Percentiles rank a stretch among this genome's conserved stretches.
Evolutionary conservation across 139 green algal genomes (phyloP).

Genomic region (Auxenochlorella pyrenoidosa): DNA sequence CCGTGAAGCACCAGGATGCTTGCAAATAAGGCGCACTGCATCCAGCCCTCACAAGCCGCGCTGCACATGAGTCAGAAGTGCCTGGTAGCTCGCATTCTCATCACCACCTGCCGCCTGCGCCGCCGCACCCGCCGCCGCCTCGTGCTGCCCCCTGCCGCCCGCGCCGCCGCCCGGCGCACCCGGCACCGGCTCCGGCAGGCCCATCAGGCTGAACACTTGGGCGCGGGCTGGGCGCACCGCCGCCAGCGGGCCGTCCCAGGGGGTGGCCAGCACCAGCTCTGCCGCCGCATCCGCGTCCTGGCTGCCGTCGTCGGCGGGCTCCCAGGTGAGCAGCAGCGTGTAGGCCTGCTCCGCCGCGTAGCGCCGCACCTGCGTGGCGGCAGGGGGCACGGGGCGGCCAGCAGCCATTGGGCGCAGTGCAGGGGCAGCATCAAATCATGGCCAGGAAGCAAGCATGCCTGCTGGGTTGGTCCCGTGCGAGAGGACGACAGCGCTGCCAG

Average conservation of each 20-base stretch:
- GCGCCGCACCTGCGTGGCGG: constrained; percentile 64
- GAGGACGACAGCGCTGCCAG: too few species aligned
- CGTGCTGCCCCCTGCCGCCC: neutral
- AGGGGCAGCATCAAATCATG: too few species aligned
- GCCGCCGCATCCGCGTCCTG: constrained; percentile 46
- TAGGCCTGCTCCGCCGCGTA: constrained; percentile 89
- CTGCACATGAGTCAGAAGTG: constrained; percentile 2
- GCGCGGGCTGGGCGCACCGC: constrained; percentile 35
- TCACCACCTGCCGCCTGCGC: neutral
- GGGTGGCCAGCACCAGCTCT: constrained; percentile 60
- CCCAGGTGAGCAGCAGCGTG: constrained; percentile 72
- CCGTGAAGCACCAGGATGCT: too few species aligned
- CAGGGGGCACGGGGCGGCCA: neutral
- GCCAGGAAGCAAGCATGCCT: too few species aligned
- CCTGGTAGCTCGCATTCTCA: constrained; percentile 12
- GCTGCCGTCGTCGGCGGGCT: constrained; percentile 48
- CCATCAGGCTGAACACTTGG: constrained; percentile 6
- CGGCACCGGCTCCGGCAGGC: constrained; percentile 8
- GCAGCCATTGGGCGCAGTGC: too few species aligned
- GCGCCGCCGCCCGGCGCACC: neutral
- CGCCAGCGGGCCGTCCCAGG: constrained; percentile 76
- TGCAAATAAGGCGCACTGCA: too few species aligned
- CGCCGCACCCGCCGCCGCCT: neutral
- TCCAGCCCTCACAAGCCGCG: constrained; percentile 11
- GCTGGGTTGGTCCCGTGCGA: too few species aligned